Percentiles rank a stretch among this genome's conserved stretches.
These are phyloP conservation scores for Penicillium expansum DNA, from an alignment of 2,329 filamentous ascomycete species.

Conservation along the genomic window DNA sequence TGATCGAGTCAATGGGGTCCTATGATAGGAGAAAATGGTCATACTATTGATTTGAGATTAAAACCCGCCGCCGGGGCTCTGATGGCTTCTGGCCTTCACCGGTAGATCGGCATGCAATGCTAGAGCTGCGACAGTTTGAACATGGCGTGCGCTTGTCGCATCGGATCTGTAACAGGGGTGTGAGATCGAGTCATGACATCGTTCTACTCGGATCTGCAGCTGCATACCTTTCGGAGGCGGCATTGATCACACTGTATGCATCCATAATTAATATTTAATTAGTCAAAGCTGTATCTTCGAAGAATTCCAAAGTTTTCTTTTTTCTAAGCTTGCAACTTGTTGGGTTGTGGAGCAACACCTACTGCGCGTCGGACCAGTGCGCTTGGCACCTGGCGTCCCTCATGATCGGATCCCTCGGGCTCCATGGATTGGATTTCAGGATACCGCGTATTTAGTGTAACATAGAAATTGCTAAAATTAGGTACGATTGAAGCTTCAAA, in stretches of 20 bases:
- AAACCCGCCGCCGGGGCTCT: conserved; percentile 40
- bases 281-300: neutral
- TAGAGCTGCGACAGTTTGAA: conserved; percentile 41
- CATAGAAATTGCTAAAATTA: neutral
- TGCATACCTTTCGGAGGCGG: conserved; percentile 32
- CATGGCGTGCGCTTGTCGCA: conserved; percentile 45
- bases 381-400: conserved; percentile 19
- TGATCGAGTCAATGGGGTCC: neutral
- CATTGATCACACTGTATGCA: conserved; percentile 35
- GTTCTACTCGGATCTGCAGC: neutral
- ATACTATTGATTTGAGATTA: conserved; percentile 46
- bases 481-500: neutral
- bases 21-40: conserved; percentile 4
- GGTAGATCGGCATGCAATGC: conserved; percentile 39
- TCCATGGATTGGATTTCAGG: conserved; percentile 27
- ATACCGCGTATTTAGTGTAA: neutral
- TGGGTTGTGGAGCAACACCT: conserved; percentile 18
- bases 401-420: conserved; percentile 30
- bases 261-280: neutral
- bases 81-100: conserved; percentile 34
- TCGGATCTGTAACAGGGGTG: conserved; percentile 32
- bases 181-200: neutral
- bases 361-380: conserved; percentile 30
- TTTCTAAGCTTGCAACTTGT: neutral
- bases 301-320: neutral